Conservation (phyloP, 2,329 filamentous ascomycete species). For the Paramyrothecium roridum region DNA sequence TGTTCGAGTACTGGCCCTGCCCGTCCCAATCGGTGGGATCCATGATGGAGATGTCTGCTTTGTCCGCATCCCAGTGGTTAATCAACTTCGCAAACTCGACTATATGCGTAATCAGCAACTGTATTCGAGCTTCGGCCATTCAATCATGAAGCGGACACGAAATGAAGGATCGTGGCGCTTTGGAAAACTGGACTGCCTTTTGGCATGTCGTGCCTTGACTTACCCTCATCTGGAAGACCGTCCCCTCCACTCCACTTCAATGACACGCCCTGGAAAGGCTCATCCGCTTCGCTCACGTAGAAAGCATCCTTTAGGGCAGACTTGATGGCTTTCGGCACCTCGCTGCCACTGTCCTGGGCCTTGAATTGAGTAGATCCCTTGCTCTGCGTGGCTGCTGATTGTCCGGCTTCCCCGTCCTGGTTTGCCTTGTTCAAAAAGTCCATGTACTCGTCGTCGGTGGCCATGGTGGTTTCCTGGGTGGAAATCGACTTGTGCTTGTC, state of each 20-base stretch:
- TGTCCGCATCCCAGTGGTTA: slow-evolving; percentile 48
- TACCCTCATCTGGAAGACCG: slow-evolving; percentile 60
- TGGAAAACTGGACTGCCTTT: too few species aligned
- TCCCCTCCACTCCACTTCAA: slow-evolving; percentile 55
- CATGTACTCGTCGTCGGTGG: slow-evolving; percentile 78
- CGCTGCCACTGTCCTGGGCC: slow-evolving; percentile 47
- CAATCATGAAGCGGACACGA: neutral
- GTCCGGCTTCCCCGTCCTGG: slow-evolving; percentile 61
- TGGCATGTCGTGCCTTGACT: slow-evolving; percentile 17
- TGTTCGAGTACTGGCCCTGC: slow-evolving; percentile 63
- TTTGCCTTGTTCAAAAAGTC: slow-evolving; percentile 87
- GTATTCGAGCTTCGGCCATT: neutral
- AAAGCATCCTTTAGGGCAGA: slow-evolving; percentile 51
- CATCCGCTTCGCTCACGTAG: slow-evolving; percentile 80
- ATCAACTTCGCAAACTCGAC: slow-evolving; percentile 70
- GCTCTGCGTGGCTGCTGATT: slow-evolving; percentile 14
- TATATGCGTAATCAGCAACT: slow-evolving; percentile 26
- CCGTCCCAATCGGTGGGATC: slow-evolving; percentile 72
- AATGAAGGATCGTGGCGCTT: neutral
- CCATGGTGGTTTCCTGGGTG: slow-evolving; percentile 45
- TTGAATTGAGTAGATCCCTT: slow-evolving; percentile 38
- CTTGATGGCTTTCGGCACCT: slow-evolving; percentile 58
- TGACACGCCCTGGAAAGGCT: slow-evolving; percentile 76
- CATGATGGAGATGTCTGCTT: slow-evolving; percentile 61
- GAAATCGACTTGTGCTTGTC: slow-evolving; percentile 7